Evolutionary conservation across 2,329 filamentous ascomycete genomes (phyloP), one percentile per base, ranked within the genome.

Genomic region (Aaosphaeria arxii): DNA sequence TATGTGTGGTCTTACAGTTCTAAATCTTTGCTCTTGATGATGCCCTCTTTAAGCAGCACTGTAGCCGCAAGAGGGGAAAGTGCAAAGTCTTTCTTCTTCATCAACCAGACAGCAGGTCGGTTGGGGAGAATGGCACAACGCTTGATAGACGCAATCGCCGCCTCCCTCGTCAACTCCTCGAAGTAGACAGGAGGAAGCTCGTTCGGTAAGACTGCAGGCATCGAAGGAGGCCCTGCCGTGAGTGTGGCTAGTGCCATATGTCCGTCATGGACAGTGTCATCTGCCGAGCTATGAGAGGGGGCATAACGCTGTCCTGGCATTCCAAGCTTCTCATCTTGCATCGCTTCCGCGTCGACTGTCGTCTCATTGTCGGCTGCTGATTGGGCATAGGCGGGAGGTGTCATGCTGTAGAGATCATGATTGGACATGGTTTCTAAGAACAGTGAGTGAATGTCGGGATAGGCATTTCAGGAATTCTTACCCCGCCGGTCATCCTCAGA

Each of bases 51-150:
- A 11, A 54, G 49, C 1, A 70, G 52, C 7, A 64, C 54, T 4
- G 59, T 55, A 17, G 61, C 65, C 7, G 58, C 63, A 5, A 70
- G 45, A 5, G 61, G 57, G 17, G 57, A 62, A 3, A 67, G 51
- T 7, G 57, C 50, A 13, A 61, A 43, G 9, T 59, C 51, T 11
- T 61, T 63, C 28, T 47, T 51, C 40, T 61, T 62, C 1, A 65
- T 47, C 2, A 57, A 49, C 64, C 63, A 70, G 3, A 61, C 54
- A 11, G 65, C 67, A 2, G 53, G 58, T 5, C 60, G 54, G 9
- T 63, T 47, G 0, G 47, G 57, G 2, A 64, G 42, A 1, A 70
- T 43, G 17, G 50, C 56, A 46, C 67, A 70, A 13, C 47, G 39
- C 38, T 45, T 48, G 11, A 52, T 24, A n/a, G 56, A 45, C 7